Conservation (phyloP, 352 stramenopile species). For the Globisporangium apiculatum region DNA sequence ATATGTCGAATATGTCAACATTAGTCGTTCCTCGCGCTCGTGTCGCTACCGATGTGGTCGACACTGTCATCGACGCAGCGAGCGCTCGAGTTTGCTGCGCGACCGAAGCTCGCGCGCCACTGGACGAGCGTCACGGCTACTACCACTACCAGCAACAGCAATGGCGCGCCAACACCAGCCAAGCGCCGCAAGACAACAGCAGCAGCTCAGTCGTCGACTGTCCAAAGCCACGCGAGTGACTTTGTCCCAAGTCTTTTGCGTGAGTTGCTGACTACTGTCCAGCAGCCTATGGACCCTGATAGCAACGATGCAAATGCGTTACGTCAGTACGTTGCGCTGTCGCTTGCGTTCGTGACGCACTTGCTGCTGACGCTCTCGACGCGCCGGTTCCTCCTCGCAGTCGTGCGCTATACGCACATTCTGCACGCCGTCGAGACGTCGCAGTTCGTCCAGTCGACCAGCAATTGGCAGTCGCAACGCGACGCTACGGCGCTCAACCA, state of each 20-base stretch:
- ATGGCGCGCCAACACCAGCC: conserved; percentile 9
- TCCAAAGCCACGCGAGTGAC: conserved; percentile 15
- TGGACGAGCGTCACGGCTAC: conserved; percentile 38
- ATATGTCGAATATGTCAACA: too few species aligned
- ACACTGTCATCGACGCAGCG: conserved; percentile 52
- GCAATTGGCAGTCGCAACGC: conserved; percentile 12
- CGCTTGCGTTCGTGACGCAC: conserved; percentile 79
- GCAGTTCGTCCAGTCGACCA: too few species aligned
- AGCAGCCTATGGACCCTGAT: background rate
- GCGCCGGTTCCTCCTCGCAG: conserved; percentile 70
- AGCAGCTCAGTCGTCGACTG: background rate
- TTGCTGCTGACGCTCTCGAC: conserved; percentile 87
- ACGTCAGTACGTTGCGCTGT: conserved; percentile 40
- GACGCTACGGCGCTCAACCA: conserved; percentile 43
- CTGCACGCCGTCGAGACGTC: too few species aligned
- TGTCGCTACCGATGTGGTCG: conserved; percentile 57
- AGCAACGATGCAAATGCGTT: conserved; percentile 11
- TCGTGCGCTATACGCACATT: conserved; percentile 65
- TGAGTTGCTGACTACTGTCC: conserved; percentile 34
- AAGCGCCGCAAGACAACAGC: conserved; percentile 32
- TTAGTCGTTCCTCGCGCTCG: conserved; percentile 43
- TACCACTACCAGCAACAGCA: background rate
- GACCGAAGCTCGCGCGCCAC: conserved; percentile 61
- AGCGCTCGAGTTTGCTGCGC: conserved; percentile 48
- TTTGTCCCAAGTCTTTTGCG: conserved; percentile 32